Base-by-base conservation (phyloP, 352 stramenopile genomes). In the Globisporangium recalcitrans region DNA sequence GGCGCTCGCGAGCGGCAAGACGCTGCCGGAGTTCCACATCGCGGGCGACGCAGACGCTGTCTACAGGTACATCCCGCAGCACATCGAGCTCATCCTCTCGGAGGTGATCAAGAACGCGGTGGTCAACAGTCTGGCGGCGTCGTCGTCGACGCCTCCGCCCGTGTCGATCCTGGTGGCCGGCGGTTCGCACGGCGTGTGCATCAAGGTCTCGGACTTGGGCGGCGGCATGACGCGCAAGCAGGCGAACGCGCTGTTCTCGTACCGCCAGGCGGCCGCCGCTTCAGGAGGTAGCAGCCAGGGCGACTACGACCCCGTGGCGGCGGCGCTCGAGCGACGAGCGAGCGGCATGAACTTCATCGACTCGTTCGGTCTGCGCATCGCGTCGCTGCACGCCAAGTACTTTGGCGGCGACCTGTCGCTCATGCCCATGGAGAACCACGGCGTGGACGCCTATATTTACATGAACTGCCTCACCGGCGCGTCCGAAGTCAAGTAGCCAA, bases 401-500 rank as follows among this genome's bases (percentile, higher is more conserved):
- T 99, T 99, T 86, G 97, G 97, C 26, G 98, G 98, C 10, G 97
- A 98, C 70, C 78, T 99, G 48, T 93, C 88, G 65, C 92, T 99
- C 56, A 99, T 99, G 90, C 98, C 95, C 31, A 99, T 99, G 95
- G 96, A 99, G 58, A 97, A 97, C 26, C 98, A 98, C 71, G 97
- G 97, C 34, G 98, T 98, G 40, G 97, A 99, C 79, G 77, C 84
- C 60, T 93, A 93, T 78, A 88, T 93, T 80, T 91, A 93, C 74
- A 88, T 90, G 78, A 91, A 87, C 63, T 90, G 82, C 68, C 78
- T 93, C 62, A 90, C 80, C 0, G 76, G 80, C 58, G 76, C 71
- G 19, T 93, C 82, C 5, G 70, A 91, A 61, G 70, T 93, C 67
- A 88, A 89, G 72, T 90, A 85, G 52, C 21, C 0, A 13, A 31